Evolutionary conservation across 225 moss, liverwort and hornwort species (phyloP).

Genomic region (Pseudoscleropodium purum): DNA sequence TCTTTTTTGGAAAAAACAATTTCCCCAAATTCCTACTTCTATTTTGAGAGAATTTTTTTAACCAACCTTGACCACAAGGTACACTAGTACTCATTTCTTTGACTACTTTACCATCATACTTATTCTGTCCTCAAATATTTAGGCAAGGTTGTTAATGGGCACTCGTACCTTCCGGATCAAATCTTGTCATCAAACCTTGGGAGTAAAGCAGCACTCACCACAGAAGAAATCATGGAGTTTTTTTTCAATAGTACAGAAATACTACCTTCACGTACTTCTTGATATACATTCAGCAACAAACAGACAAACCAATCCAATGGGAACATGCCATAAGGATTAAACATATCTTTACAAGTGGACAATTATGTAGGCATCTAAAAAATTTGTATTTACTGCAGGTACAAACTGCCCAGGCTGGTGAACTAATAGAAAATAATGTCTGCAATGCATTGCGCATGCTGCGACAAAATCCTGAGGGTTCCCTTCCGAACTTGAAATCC

Average conservation of each 20-base stretch:
- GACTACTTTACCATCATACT: background rate
- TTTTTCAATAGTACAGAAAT: too few relatives aligned
- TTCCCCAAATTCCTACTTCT: background rate
- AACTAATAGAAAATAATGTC: slow-evolving; percentile 17
- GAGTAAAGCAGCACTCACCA: background rate
- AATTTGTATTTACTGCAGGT: slow-evolving; percentile 13
- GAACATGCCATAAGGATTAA: background rate
- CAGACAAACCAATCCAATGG: background rate
- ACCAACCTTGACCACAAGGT: background rate
- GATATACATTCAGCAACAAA: background rate
- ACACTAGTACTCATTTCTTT: background rate
- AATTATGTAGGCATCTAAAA: background rate
- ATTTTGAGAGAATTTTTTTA: background rate
- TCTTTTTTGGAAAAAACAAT: background rate
- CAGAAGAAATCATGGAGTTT: background rate
- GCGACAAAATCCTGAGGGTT: slow-evolving; percentile 14
- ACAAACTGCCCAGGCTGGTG: background rate
- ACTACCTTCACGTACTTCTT: background rate
- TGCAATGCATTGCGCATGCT: slow-evolving; percentile 7
- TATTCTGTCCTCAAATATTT: background rate
- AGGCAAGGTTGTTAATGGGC: background rate
- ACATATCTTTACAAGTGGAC: background rate
- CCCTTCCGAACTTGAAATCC: slow-evolving; percentile 3
- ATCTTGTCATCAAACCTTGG: background rate
- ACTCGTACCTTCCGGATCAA: background rate